Evolutionary conservation across 257 asterid genomes (phyloP).

Genomic region (Nyctanthes arbortristis): DNA sequence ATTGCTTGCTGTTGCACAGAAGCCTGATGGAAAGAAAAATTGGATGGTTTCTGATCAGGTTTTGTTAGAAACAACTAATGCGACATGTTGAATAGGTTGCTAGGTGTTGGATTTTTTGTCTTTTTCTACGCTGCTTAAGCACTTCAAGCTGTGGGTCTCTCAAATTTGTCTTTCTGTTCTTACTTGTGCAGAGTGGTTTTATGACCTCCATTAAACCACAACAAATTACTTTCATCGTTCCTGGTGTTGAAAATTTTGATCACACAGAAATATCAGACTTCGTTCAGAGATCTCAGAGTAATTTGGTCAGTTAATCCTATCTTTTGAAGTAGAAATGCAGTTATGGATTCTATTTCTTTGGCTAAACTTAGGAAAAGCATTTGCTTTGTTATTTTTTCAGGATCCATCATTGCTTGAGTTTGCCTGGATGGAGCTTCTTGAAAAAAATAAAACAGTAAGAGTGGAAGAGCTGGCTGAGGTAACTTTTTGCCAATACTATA

Average conservation of each 20-base stretch:
- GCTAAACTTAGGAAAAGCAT: slow-evolving; percentile 13
- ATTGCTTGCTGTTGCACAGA: slow-evolving; percentile 81
- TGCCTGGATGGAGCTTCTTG: slow-evolving; percentile 97
- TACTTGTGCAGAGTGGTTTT: slow-evolving; percentile 71
- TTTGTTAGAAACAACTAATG: slow-evolving; percentile 31
- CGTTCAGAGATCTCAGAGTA: slow-evolving; percentile 70
- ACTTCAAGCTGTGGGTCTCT: slow-evolving; percentile 20
- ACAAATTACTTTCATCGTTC: slow-evolving; percentile 88
- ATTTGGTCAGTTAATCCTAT: slow-evolving; percentile 59
- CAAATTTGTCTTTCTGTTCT: slow-evolving; percentile 24
- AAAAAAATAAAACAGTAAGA: slow-evolving; percentile 67
- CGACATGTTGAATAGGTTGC: slow-evolving; percentile 39
- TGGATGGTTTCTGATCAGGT: slow-evolving; percentile 99
- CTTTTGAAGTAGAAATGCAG: slow-evolving; percentile 14
- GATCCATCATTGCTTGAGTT: slow-evolving; percentile 87
- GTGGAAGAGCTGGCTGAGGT: slow-evolving; percentile 94
- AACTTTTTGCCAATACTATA: slow-evolving; percentile 26
- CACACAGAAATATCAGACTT: slow-evolving; percentile 70
- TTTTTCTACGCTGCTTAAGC: slow-evolving; percentile 19
- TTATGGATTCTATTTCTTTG: slow-evolving; percentile 20
- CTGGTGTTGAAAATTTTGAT: slow-evolving; percentile 77
- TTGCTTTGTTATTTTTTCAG: slow-evolving; percentile 42
- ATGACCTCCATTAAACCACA: slow-evolving; percentile 86
- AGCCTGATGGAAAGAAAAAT: slow-evolving; percentile 95
- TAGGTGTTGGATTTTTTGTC: slow-evolving; percentile 27